Evolutionary conservation across 1,284 basidiomycete genomes (phyloP), one percentile per base, ranked within the genome.

Genomic region (Ustilago trichophora): DNA sequence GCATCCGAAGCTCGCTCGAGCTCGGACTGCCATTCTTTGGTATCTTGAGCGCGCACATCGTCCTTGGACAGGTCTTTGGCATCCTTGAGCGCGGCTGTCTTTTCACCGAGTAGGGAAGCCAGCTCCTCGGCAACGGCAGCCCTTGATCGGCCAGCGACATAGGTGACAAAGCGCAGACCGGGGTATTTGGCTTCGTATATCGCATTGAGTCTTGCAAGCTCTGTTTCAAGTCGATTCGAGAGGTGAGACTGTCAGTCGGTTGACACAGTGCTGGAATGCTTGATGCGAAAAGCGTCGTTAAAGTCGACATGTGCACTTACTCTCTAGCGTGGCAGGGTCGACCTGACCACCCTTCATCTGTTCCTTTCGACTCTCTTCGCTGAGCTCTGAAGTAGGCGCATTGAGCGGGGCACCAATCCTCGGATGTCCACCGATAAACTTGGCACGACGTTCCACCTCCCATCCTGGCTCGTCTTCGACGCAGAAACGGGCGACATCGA

Each of bases 71-170:
- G 53, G 13, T 72, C 55, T 9, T 48, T 49, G 8, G 63, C 52
- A 27, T 51, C 42, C 5, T 52, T 42, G 32, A 70, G 60, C 0
- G 33, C 38, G 5, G 70, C 50, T 9, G 53, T 40, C 31, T 48
- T 50, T 22, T 65, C 29, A 15, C 74, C 71, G 11, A 80, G 56
- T 25, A 77, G 15, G 10, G 37, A 36, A 2, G 52, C 68, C 27
- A 77, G 41, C 52, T 76, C 75, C n/a, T 70, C 72, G 16, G 62
- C 58, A 5, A 74, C 60, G 2, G 54, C 59, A 31, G 82, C 43
- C 92, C 91, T 18, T 90, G 73, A 62, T 16, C 72, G 62, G n/a
- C 71, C 75, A 9, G 72, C 76, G 16, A 75, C 77, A 26, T 69
- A 77, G 4, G 80, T 79, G 16, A 82, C 75, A 43, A 75, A 81